Percentiles rank a stretch among this genome's conserved stretches.
phyloP scores from a whole-genome alignment of 2,329 filamentous ascomycete genomes.

The Raffaelea arxii region DNA sequence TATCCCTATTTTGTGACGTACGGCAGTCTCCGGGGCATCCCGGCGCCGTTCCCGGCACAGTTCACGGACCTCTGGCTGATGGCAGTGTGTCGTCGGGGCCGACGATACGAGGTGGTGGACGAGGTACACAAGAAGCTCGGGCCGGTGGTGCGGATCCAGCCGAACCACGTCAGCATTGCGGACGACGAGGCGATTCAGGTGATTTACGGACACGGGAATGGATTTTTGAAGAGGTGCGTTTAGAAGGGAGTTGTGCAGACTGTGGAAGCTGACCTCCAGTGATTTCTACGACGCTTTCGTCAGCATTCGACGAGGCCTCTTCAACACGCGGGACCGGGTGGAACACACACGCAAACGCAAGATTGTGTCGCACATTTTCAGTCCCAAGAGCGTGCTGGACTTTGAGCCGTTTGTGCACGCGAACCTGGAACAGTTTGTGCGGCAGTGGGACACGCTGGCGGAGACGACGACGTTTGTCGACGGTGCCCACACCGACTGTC shows the following conservation, averaged over 20 bases:
- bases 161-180: constrained; percentile 73
- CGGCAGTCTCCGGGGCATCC: constrained; percentile 40
- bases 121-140: constrained; percentile 65
- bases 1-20: constrained; percentile 51
- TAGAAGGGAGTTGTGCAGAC: not conserved
- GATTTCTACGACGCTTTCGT: constrained; percentile 91
- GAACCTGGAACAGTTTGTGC: constrained; percentile 66
- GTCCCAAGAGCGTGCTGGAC: constrained; percentile 66
- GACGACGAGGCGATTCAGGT: constrained; percentile 67
- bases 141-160: constrained; percentile 73
- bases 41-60: constrained; percentile 50
- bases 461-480: constrained; percentile 32
- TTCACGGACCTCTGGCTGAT: constrained; percentile 80
- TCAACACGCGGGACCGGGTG: constrained; percentile 74
- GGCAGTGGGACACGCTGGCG: constrained; percentile 60
- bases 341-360: constrained; percentile 88
- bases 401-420: constrained; percentile 84
- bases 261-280: constrained; percentile 27
- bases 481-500: constrained; percentile 58
- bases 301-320: constrained; percentile 73
- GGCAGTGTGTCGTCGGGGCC: constrained; percentile 52
- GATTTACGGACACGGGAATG: constrained; percentile 74
- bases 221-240: constrained; percentile 59
- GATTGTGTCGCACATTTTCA: constrained; percentile 80
- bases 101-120: constrained; percentile 56